Evolutionary conservation across 2,329 filamentous ascomycete species (phyloP).

Genomic region (Leptodontidium sp.): DNA sequence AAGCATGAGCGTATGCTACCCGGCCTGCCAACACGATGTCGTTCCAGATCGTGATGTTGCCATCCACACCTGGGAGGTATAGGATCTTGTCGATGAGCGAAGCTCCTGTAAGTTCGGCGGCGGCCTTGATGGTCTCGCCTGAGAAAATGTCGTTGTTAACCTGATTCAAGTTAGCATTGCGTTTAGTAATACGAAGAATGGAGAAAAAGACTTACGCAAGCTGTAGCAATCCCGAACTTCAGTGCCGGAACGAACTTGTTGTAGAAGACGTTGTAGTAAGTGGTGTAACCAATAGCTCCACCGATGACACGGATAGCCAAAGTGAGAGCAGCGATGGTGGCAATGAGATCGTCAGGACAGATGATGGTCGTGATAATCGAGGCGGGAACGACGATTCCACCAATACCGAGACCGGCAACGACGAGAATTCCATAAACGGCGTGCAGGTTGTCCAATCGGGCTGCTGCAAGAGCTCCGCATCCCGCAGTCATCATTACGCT

Average conservation of each 20-base stretch:
- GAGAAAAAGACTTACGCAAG: constrained; percentile 15
- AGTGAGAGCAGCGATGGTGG: constrained; percentile 72
- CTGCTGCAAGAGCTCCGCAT: constrained; percentile 59
- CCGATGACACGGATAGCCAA: constrained; percentile 75
- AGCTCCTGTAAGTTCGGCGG: constrained; percentile 61
- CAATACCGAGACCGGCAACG: constrained; percentile 69
- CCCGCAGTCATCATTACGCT: constrained; percentile 72
- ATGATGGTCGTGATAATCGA: constrained; percentile 75
- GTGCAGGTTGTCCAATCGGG: constrained; percentile 59
- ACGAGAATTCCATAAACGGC: constrained; percentile 65
- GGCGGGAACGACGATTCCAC: constrained; percentile 73
- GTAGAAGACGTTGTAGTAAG: constrained; percentile 63
- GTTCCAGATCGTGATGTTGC: constrained; percentile 57
- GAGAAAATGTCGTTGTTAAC: constrained; percentile 43
- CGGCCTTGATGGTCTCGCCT: constrained; percentile 54
- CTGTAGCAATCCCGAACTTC: constrained; percentile 39
- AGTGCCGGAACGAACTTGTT: constrained; percentile 49
- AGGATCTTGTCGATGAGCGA: constrained; percentile 59
- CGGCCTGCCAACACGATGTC: constrained; percentile 63
- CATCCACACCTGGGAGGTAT: constrained; percentile 59
- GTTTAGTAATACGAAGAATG: not conserved
- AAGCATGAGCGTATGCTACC: constrained; percentile 63
- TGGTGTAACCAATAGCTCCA: constrained; percentile 63
- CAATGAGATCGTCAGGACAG: constrained; percentile 74
- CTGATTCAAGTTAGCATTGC: not conserved